Evolutionary conservation across 495 filamentous ascomycete genomes (phyloP), one percentile per base, ranked within the genome.

Genomic region (Aspergillus egyptiacus): DNA sequence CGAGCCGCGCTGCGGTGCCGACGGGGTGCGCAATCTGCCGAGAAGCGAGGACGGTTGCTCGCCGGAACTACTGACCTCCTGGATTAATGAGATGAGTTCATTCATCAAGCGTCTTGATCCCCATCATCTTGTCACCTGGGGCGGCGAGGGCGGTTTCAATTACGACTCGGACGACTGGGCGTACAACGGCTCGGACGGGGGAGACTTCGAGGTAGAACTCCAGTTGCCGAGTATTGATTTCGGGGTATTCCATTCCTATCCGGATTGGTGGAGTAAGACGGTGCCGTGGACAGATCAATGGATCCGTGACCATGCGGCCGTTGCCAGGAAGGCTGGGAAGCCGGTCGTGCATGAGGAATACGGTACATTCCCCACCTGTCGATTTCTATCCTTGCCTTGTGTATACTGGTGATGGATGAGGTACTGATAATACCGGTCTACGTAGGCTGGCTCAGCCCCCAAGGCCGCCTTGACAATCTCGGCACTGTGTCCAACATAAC

Each of bases 51-150:
- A 17, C 13, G 52, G 71, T 17, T 85, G 82, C 60, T 60, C 44
- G 17, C 73, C 79, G 1, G 64, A 68, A 20, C 67, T 81, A 11
- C 70, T 85, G 47, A 77, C 67, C 22, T 66, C 74, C 5, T 87
- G 82, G 82, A 77, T 75, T 23, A 62, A 67, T 13, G 67, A 70
- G 25, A 80, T 72, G 25, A 76, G 70, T 51, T 61, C 68, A 1
- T 84, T 79, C 54, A 76, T 86, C 66, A 82, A 83, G 62, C 63
- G 57, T 15, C 57, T 86, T 5, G 83, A 85, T 53, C 50, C 69
- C 2, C 56, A 68, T 20, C 83, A 84, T 57, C 73, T 86, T 64
- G 78, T 87, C 20, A 55, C 52, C 25, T 80, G 78, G 4, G 66
- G 79, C 40, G 82, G 83, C 7, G 80, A 83, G 44, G 68, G 69